Base-by-base conservation (phyloP, 257 asterid species). In the Verbascum thapsus region DNA sequence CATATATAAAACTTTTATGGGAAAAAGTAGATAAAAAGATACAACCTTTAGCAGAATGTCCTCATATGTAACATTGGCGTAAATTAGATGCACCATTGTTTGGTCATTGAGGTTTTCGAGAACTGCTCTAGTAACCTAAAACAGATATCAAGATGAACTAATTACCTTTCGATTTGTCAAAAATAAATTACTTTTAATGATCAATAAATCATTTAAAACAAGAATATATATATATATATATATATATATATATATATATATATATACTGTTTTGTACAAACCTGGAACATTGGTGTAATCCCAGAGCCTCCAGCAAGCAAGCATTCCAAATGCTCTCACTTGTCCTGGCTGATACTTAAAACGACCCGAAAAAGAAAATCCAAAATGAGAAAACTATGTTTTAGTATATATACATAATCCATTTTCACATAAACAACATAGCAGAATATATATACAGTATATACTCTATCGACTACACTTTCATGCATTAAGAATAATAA, bases 1-100 rank as follows among this genome's bases (percentile, higher is more conserved):
- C 50, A 54, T 60, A 50, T 12, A 23, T 20, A 8, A 61, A 41
- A 39, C n/a, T n/a, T n/a, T n/a, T n/a, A n/a, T n/a, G n/a, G n/a
- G n/a, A 43, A n/a, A 44, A 51, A 32, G 19, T 12, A 38, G 65
- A 58, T 17, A 7, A 40, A 51, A 17, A 15, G 51, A 18, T 44
- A 64, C 10, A 5, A 92, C 99, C 99, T 92, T 92, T 43, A 89
- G 67, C 66, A 92, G 85, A 81, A 92, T 89, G 78, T 89, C 99
- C 50, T 92, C 99, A 10, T 60, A 65, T 5, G 96, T 80, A 56
- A 92, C 96, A 76, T 92, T 92, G 63, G 96, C 99, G 74, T 92
- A 92, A 18, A 92, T 81, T 69, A 92, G 80, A 68, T 87, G 84
- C 82, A 92, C 84, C 79, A 63, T 89, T 9, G 97, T 92, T 26